Base-by-base conservation (phyloP, 805 yeast genomes). In the Lipomyces yamanashiensis region DNA sequence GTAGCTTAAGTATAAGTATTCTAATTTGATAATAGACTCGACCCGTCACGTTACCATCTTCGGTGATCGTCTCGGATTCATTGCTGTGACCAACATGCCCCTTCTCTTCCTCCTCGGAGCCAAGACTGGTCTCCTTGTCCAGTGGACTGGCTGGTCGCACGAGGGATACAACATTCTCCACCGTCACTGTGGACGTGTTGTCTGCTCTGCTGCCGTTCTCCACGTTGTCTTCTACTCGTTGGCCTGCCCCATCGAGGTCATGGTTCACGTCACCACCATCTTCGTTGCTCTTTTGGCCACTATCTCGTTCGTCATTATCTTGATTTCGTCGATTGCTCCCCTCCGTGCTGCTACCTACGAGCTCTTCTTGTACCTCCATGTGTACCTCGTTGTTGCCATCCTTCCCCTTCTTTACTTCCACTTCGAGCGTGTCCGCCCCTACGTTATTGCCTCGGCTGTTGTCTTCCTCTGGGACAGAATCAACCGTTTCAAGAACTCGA, bases 71-170 rank as follows among this genome's bases (percentile, higher is more conserved):
- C 66, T 66, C 52, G 69, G 69, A 23, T 52, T 66, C 37, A 23
- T 66, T 15, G 67, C 69, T 49, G 68, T 66, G 53, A 53, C 54
- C 49, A 66, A 66, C 68, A 59, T 66, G 62, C 69, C 69, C 49
- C 61, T 66, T 23, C 63, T 66, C 10, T 66, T 64, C 65, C 59
- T 66, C n/a, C 68, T 66, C 49, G 69, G 68, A 15, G 69, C 69
- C 19, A 66, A 66, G 65, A 66, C 67, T 43, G 68, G 67, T 47
- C 65, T 66, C 19, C 59, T 66, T 19, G 68, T 64, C 39, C 69
- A 66, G 59, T 63, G 64, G 65, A 60, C 68, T 36, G 69, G 69
- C 63, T 66, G 69, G 69, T 66, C 69, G 41, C 68, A 66, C 47
- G 69, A 66, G 58, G 68, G 69, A 17, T 60, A 64, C 61, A 66